Evolutionary conservation across 257 asterid species (phyloP).

Genomic region (Haberlea rhodopensis): DNA sequence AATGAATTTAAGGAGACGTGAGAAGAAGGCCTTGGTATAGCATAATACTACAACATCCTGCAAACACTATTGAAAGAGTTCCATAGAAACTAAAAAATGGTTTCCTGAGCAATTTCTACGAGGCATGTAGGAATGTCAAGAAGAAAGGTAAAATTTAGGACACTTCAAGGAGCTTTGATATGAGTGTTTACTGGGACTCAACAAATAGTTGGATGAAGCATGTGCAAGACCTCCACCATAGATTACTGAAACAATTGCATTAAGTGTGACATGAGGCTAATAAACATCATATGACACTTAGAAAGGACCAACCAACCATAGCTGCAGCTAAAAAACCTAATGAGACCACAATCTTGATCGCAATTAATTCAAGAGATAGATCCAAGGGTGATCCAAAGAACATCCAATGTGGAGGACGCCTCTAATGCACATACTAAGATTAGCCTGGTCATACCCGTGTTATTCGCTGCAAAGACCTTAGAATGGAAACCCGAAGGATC

Average conservation of each 20-base stretch:
- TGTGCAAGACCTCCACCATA: too few species aligned
- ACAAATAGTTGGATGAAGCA: too few species aligned
- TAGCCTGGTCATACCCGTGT: not conserved
- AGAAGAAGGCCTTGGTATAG: not conserved
- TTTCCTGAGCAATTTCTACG: not conserved
- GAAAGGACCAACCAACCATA: not conserved
- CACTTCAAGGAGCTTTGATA: not conserved
- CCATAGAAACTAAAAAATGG: not conserved
- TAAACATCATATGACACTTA: too few species aligned
- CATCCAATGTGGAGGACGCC: not conserved
- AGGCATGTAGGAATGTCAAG: not conserved
- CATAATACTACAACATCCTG: constrained; percentile 1
- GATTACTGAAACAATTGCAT: too few species aligned
- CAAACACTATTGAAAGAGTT: not conserved
- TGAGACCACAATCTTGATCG: not conserved
- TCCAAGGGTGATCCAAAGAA: not conserved
- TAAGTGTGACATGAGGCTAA: too few species aligned
- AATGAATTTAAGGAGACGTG: not conserved
- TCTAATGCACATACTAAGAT: not conserved
- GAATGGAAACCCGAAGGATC: not conserved
- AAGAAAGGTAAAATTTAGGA: not conserved
- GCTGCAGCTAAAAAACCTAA: not conserved
- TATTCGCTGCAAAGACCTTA: not conserved
- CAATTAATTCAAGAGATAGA: not conserved
- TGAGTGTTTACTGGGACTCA: too few species aligned